Percentiles rank a stretch among this genome's conserved stretches.
Conservation (phyloP, 2,329 filamentous ascomycete species). For the Aspergillus texensis region DNA sequence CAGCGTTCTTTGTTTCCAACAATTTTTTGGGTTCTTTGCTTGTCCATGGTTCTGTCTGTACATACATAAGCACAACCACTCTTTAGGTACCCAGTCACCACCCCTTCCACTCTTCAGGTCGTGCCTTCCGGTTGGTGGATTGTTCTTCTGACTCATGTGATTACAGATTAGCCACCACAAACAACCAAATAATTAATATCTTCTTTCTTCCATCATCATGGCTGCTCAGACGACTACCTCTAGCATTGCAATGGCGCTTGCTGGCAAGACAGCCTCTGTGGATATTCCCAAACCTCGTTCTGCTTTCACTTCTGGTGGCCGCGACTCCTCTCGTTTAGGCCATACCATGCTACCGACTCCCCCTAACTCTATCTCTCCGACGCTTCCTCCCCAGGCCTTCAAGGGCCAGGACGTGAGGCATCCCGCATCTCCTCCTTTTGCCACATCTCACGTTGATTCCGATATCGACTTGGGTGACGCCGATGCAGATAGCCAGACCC, state of each 20-base stretch:
- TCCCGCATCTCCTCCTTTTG: constrained; percentile 45
- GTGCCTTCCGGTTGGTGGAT: constrained; percentile 16
- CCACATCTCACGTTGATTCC: constrained; percentile 68
- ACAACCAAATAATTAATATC: constrained; percentile 5
- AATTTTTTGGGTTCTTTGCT: not conserved
- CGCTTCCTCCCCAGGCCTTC: constrained; percentile 77
- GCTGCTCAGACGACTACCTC: constrained; percentile 45
- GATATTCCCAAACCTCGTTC: constrained; percentile 51
- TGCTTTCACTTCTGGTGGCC: constrained; percentile 30
- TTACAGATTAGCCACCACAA: constrained; percentile 24
- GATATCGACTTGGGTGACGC: constrained; percentile 83
- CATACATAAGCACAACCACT: constrained; percentile 2
- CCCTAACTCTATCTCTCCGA: constrained; percentile 92
- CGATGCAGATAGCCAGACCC: constrained; percentile 49
- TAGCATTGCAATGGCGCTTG: constrained; percentile 53
- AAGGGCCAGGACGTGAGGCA: constrained; percentile 59
- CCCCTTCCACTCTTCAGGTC: constrained; percentile 9
- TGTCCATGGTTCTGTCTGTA: constrained; percentile 9
- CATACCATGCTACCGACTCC: constrained; percentile 73
- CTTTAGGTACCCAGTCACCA: constrained; percentile 1
- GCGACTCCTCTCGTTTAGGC: constrained; percentile 36
- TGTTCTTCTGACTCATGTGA: constrained; percentile 28
- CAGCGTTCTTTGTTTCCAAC: not conserved
- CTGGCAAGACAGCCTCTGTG: constrained; percentile 53
- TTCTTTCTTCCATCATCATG: constrained; percentile 41